Evolutionary conservation across 2,329 filamentous ascomycete genomes (phyloP).

Genomic region (Diaporthe destruens): DNA sequence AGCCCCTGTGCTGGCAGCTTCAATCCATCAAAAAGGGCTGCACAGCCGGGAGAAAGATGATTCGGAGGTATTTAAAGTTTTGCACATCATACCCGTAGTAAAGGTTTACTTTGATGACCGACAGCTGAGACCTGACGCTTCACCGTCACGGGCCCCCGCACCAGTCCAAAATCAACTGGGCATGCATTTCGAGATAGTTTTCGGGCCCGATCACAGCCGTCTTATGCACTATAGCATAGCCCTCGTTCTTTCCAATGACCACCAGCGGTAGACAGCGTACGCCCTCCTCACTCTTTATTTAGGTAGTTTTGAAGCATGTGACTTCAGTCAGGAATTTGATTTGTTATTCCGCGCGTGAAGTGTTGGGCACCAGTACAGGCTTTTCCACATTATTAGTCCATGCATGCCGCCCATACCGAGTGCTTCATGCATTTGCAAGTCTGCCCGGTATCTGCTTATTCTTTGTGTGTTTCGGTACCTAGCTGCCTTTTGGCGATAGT

Average conservation of each 20-base stretch:
- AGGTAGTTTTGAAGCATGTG: too few species aligned
- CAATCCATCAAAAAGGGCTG: not conserved
- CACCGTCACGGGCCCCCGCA: not conserved
- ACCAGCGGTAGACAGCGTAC: not conserved
- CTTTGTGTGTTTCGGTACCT: not conserved
- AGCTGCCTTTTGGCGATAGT: too few species aligned
- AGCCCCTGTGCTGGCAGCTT: not conserved
- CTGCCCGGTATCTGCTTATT: not conserved
- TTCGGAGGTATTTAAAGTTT: not conserved
- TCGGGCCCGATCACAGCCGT: conserved; percentile 11
- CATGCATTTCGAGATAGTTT: not conserved
- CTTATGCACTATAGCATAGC: not conserved
- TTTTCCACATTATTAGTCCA: too few species aligned
- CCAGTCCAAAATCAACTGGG: not conserved
- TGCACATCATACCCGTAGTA: not conserved
- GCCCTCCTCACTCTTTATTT: not conserved
- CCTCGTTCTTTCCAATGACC: not conserved
- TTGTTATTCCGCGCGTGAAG: not conserved
- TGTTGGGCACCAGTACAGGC: not conserved
- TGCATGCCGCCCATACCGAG: not conserved
- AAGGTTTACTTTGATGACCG: not conserved
- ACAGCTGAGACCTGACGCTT: not conserved
- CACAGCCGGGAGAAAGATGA: not conserved
- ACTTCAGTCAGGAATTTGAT: too few species aligned
- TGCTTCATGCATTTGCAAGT: not conserved